Evolutionary conservation across 1,139 yeast genomes (phyloP), one percentile per base, ranked within the genome.

Genomic region (Hyphopichia pseudoburtonii): DNA sequence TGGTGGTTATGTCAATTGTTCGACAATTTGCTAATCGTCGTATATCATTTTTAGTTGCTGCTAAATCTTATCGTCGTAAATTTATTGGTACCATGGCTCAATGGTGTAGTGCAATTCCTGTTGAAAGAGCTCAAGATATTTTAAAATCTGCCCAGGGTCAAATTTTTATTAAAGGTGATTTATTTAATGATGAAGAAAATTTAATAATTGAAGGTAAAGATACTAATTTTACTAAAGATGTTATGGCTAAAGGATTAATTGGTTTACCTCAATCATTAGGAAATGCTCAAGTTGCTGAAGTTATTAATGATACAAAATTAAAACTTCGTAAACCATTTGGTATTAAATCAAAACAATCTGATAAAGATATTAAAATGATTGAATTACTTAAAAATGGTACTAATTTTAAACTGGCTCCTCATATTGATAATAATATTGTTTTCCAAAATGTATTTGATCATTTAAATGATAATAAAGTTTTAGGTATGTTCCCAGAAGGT

Each of bases 401-500:
- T 0, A 38, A 44, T 1, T 83, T 66, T 57, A 80, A 76, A 46
- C 62, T 67, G 32, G 88, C 90, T 2, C 77, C 80, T 5, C 82
- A 80, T 54, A 69, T 83, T 28, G 86, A 84, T 47, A 82, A 81
- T 48, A 71, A 76, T 37, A 51, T 54, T 11, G 76, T 82, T 7
- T 84, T 82, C 58, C 76, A 78, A 40, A 68, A 72, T 44, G 90
- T 84, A 5, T 84, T 82, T 50, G 70, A 73, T 37, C 82, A 80
- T 47, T 65, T 84, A 46, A 76, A 79, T 40, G 53, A 59, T 1
- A 78, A 80, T 8, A 77, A 78, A 22, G 72, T 79, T 14, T 68
- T 84, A 37, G 87, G 86, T 1, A 81, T 84, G 34, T 84, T 83
- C 48, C 89, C 90, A 1, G 92, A 73, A 62, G 66, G 78, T 31